These are phyloP conservation scores for Aeschynomene evenia DNA, from an alignment of 306 rosid genomes.

Conservation along the genomic window DNA sequence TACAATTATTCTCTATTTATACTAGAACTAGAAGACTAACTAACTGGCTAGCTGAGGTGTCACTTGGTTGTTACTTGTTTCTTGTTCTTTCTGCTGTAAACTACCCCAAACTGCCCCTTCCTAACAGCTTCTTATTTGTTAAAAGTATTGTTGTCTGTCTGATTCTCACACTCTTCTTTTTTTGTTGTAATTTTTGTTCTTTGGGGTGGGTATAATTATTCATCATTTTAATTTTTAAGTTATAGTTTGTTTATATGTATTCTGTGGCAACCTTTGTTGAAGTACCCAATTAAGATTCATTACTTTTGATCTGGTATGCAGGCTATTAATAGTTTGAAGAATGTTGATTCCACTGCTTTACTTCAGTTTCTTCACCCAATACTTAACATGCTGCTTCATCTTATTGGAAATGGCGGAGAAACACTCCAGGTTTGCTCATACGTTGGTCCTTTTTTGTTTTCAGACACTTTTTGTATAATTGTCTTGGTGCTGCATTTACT, in stretches of 20 bases:
- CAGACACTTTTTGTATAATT: not conserved
- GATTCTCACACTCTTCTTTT: not conserved
- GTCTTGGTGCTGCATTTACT: slow-evolving; percentile 6
- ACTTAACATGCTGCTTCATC: slow-evolving; percentile 98
- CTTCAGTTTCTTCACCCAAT: slow-evolving; percentile 99
- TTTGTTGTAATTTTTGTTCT: no score
- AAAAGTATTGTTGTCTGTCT: slow-evolving; percentile 18
- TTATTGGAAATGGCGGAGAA: slow-evolving; percentile 99
- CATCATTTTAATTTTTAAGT: slow-evolving; percentile 5
- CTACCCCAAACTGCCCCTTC: no score
- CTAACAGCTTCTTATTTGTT: not conserved
- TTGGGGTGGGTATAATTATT: not conserved
- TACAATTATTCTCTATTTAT: no score
- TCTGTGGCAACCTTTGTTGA: not conserved
- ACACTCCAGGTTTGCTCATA: slow-evolving; percentile 81
- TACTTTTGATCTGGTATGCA: slow-evolving; percentile 46
- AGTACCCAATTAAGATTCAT: slow-evolving; percentile 28
- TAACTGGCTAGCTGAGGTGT: no score
- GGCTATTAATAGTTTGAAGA: slow-evolving; percentile 99
- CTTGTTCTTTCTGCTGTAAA: no score
- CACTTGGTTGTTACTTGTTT: not conserved
- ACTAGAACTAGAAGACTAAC: no score
- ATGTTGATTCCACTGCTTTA: slow-evolving; percentile 97
- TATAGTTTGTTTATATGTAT: not conserved
- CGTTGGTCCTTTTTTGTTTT: slow-evolving; percentile 15